Evolutionary conservation across 2,329 filamentous ascomycete species (phyloP).

Genomic region (Diaporthe ampelina): DNA sequence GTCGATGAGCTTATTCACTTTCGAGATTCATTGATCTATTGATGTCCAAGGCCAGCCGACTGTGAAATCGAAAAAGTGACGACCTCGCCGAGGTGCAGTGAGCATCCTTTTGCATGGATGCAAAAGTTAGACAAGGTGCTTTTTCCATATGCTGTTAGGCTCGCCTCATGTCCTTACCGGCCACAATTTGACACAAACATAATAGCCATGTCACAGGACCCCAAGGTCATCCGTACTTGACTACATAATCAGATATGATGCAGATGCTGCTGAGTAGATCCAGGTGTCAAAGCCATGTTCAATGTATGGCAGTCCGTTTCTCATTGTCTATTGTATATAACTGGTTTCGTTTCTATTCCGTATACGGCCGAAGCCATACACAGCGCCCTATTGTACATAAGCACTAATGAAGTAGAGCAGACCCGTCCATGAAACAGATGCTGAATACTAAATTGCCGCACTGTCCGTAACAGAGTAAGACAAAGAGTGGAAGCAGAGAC

Average conservation of each 20-base stretch:
- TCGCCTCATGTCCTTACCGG: neutral
- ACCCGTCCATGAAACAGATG: neutral
- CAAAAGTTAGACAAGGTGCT: no score
- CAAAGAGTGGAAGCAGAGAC: neutral
- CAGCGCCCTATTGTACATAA: neutral
- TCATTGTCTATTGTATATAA: neutral
- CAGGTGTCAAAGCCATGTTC: neutral
- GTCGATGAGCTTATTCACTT: neutral
- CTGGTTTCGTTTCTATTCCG: no score
- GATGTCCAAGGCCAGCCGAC: no score
- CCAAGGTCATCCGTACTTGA: no score
- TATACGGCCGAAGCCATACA: no score
- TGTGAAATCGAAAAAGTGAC: neutral
- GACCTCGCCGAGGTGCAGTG: no score
- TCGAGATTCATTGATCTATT: neutral
- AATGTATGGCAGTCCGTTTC: no score
- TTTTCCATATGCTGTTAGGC: no score
- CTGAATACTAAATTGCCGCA: neutral
- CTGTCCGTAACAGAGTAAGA: neutral
- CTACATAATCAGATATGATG: neutral
- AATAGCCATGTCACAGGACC: neutral
- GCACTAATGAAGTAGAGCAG: neutral
- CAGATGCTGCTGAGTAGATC: neutral
- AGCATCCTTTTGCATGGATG: no score
- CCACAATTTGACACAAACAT: neutral